Base-by-base conservation (phyloP, 257 asterid species). In the Linderniella brevidens region DNA sequence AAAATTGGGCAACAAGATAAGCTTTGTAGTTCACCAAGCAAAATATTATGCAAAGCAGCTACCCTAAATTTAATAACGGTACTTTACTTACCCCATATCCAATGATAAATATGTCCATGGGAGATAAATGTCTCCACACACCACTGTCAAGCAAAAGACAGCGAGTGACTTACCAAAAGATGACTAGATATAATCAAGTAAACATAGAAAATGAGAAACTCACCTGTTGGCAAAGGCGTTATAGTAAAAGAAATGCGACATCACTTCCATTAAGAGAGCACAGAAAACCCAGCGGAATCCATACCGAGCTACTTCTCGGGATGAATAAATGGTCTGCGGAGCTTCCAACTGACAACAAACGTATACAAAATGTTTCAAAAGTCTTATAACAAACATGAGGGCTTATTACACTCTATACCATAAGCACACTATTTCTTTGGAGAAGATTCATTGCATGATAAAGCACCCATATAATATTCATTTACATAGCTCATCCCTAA, bases 161-260 rank as follows among this genome's bases (percentile, higher is more conserved):
- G 6, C 6, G 32, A 25, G 32, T 3, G 32, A 25, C 6, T 25
- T 25, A 56, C 52, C 64, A 47, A 68, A 46, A 54, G 48, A 41
- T 50, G 12, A 48, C 45, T 44, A 56, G 9, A 13, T 8, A 3
- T 13, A 5, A 43, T 43, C n/a, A 63, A 46, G 53, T 37, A 51
- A 54, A 12, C 8, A 32, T 38, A 36, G 32, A 49, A 54, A 67
- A 48, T 59, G n/a, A 38, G 37, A 52, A 46, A 57, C 73, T 63
- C 66, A 88, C 98, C 95, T 84, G 46, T 51, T 68, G 54, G 98
- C 95, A 57, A 84, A 88, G 60, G 98, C 94, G 64, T 88, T 84
- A 59, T 80, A 84, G 76, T 79, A 78, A 48, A 73, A 71, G 69
- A 80, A 64, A 70, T 88, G 96, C 5, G 98, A 66, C 85, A 80